Evolutionary conservation across 306 rosid genomes (phyloP).

Genomic region (Pterocarpus macrocarpus): DNA sequence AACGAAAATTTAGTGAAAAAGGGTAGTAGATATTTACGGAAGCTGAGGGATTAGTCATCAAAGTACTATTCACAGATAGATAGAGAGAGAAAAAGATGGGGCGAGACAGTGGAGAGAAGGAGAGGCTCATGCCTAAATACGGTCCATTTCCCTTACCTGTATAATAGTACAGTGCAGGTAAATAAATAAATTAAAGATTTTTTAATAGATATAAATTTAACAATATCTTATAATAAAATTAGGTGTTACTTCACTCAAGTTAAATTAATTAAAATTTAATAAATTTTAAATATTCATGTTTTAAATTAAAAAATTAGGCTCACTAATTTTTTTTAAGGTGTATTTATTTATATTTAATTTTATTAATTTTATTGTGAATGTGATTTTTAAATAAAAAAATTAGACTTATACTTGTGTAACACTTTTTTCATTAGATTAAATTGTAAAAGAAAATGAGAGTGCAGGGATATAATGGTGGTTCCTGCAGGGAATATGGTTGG

Average conservation of each 20-base stretch:
- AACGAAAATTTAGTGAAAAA: constrained; percentile 70
- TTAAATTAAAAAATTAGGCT: too few relatives aligned
- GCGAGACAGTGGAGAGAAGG: background rate
- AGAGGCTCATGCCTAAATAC: background rate
- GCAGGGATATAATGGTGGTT: constrained; percentile 55
- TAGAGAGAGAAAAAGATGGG: background rate
- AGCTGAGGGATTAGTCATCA: constrained; percentile 55
- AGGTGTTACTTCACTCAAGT: too few relatives aligned
- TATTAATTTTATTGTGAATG: too few relatives aligned
- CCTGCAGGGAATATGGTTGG: constrained; percentile 69
- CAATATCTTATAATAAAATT: too few relatives aligned
- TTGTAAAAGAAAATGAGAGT: constrained; percentile 35
- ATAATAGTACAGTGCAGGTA: constrained; percentile 5
- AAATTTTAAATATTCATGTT: too few relatives aligned
- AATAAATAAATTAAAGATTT: constrained; percentile 4
- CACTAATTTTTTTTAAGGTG: too few relatives aligned
- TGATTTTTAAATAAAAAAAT: too few relatives aligned
- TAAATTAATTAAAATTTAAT: too few relatives aligned
- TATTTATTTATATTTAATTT: too few relatives aligned
- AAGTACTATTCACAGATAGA: constrained; percentile 47
- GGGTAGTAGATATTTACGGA: constrained; percentile 65
- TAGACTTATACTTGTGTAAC: background rate
- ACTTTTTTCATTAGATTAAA: background rate
- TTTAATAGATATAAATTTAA: too few relatives aligned
- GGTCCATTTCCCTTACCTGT: constrained; percentile 42